Evolutionary conservation across 768 basidiomycete species (phyloP).

Genomic region (Galerina sulciceps): DNA sequence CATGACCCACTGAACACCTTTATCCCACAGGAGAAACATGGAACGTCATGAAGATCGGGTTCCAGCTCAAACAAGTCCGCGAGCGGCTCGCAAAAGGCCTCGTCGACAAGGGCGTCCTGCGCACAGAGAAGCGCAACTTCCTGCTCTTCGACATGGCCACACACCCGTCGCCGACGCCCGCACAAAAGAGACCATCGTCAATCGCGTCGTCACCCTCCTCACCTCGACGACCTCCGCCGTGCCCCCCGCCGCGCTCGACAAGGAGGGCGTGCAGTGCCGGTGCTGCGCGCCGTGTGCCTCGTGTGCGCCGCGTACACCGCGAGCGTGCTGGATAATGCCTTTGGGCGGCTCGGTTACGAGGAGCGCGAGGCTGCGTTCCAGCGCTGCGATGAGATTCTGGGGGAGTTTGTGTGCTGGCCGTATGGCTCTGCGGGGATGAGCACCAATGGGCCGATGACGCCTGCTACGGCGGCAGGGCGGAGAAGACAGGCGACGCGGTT

Average conservation of each 20-base stretch:
- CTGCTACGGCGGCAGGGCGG: conserved; percentile 31
- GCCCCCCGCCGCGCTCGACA: conserved; percentile 73
- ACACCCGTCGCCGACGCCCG: conserved; percentile 92
- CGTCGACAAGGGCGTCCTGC: conserved; percentile 98
- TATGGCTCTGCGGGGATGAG: conserved; percentile 53
- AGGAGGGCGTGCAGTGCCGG: conserved; percentile 84
- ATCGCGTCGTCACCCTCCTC: conserved; percentile 75
- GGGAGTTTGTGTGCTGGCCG: conserved; percentile 91
- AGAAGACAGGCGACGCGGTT: conserved; percentile 49
- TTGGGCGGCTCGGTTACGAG: conserved; percentile 87
- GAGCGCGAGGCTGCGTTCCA: conserved; percentile 92
- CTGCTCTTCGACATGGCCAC: conserved; percentile 99
- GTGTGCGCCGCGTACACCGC: conserved; percentile 94
- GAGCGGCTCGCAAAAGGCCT: conserved; percentile 97
- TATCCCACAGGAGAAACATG: conserved; percentile 88
- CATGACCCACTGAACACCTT: background rate
- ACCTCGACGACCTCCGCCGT: conserved; percentile 84
- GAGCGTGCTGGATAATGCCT: conserved; percentile 93
- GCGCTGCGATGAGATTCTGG: conserved; percentile 91
- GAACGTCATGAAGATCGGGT: conserved; percentile 99
- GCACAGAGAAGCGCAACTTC: conserved; percentile 99
- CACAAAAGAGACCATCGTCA: conserved; percentile 84
- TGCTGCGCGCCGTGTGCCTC: conserved; percentile 79
- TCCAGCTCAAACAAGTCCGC: conserved; percentile 97
- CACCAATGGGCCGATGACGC: conserved; percentile 34